Evolutionary conservation across 1,284 basidiomycete species (phyloP).

Genomic region (Fomitopsis betulina): DNA sequence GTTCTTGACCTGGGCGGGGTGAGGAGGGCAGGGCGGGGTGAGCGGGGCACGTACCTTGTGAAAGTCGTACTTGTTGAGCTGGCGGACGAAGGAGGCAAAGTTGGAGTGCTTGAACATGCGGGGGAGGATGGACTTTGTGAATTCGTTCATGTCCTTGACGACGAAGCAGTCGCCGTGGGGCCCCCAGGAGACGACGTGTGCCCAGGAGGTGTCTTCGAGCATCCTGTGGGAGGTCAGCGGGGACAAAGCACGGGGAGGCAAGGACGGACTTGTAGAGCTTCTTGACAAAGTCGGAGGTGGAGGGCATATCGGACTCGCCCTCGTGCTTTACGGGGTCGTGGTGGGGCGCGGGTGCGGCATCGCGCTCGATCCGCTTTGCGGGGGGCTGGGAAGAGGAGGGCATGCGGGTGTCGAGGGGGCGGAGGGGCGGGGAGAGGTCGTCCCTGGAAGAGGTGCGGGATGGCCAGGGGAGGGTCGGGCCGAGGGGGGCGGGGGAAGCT

Average conservation of each 20-base stretch:
- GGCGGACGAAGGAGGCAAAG: conserved; percentile 91
- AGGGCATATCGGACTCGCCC: conserved; percentile 61
- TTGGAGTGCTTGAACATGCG: conserved; percentile 97
- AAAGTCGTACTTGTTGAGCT: conserved; percentile 98
- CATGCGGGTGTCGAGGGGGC: conserved; percentile 14
- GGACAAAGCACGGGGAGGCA: neutral
- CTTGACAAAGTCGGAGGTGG: conserved; percentile 90
- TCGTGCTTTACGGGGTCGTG: conserved; percentile 27
- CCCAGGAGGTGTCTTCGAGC: conserved; percentile 78
- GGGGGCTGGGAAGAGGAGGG: conserved; percentile 17
- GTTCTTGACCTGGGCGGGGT: conserved; percentile 61
- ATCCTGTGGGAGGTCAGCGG: conserved; percentile 47
- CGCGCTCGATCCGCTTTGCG: conserved; percentile 22
- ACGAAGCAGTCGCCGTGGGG: conserved; percentile 87
- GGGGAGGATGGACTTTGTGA: conserved; percentile 91
- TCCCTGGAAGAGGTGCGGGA: conserved; percentile 31
- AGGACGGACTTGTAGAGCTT: conserved; percentile 82
- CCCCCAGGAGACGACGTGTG: conserved; percentile 83
- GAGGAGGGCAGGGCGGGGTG: neutral
- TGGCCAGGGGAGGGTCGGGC: conserved; percentile 28
- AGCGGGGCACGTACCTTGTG: conserved; percentile 66
- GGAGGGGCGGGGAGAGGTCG: conserved; percentile 27
- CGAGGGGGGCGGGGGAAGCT: conserved; percentile 26
- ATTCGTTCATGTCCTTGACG: conserved; percentile 98
- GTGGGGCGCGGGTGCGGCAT: conserved; percentile 18